Evolutionary conservation across 208 protist genomes (phyloP), one percentile per base, ranked within the genome.

Genomic region (Trypanosoma melophagium): DNA sequence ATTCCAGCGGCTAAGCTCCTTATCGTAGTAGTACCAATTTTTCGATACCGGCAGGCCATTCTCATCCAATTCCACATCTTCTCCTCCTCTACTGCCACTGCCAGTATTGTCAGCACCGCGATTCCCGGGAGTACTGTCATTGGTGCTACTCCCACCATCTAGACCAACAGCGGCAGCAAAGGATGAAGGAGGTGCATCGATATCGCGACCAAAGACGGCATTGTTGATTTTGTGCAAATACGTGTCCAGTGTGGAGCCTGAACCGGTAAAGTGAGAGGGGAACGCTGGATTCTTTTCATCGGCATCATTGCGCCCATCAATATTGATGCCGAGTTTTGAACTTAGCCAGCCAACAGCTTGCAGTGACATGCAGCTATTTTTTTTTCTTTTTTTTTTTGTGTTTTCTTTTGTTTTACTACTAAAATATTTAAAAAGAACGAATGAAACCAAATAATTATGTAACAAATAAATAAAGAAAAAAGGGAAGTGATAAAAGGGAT

Each of bases 11-110:
- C 81, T 77, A 12, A 92, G 69, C 41, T 74, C 63, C 42, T 71
- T 68, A 71, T 95, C 83, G 47, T 73, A 95, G 77, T 88, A 92
- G 60, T 92, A 95, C 85, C 87, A 95, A 52, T 95, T 89, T 61
- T 80, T 85, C 12, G 81, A 80, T 21, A 93, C 63, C 8, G 90
- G 90, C 17, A 95, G 74, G 10, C 90, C 90, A 52, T 92, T 86
- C 66, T 87, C 90, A 51, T 95, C 90, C 40, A 95, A 28, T 66
- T 92, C 83, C 3, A 79, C 74, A 21, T 69, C 56, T 2, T 74
- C 69, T 4, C 31, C 69, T 21, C 49, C 35, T 17, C 22, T n/a
- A 7, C 24, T n/a, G 9, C 41, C 47, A 17, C 28, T 12, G 13
- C 8, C 28, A 28, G 9, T n/a, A n/a, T n/a, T n/a, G 28, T 35